Evolutionary conservation across 2,329 filamentous ascomycete species (phyloP), one percentile per base, ranked within the genome.

Genomic region (Cadophora gregata): DNA sequence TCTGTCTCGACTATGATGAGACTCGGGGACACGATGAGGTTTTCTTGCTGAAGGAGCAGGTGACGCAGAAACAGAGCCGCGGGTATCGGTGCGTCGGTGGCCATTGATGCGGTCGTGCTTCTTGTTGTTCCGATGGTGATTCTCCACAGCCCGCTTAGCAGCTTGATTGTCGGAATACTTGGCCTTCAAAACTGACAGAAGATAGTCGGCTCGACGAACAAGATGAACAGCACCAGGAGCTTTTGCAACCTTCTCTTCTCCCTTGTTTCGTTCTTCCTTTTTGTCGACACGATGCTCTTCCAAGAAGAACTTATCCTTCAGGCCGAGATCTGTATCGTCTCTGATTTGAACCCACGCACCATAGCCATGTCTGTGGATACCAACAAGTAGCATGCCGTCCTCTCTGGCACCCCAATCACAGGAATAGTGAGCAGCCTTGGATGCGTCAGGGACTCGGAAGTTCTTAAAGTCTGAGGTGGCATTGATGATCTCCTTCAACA

Each of bases 221-320:
- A 99, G 88, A 77, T 99, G 96, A 31, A 99, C 96, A 25, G 96
- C 95, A n/a, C 96, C 96, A 4, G 96, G 96, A 2, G 95, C 97
- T 75, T 97, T 96, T 42, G 92, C 92, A 21, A 84, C 84, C 74
- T 88, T 88, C 70, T 87, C 81, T 21, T 93, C 90, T 19, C 82
- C 87, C 75, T 93, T 93, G 75, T 84, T 91, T 42, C 96, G 90
- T 78, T 97, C 93, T 75, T 96, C 94, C 78, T 98, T 98, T 81
- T 96, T 96, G 78, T 97, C 96, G 21, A 98, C 95, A n/a, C 95
- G 91, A 78, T 98, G 94, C 79, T 99, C 96, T 77, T 99, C 96
- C 1, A 99, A 82, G 81, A 97, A 99, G 77, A 98, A 92, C 76
- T 97, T 98, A 74, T 97, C 93, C 1, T 83, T 82, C 81, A 99